Evolutionary conservation across 1,284 basidiomycete genomes (phyloP), one percentile per base, ranked within the genome.

Genomic region (Sanghuangporus weigelae): DNA sequence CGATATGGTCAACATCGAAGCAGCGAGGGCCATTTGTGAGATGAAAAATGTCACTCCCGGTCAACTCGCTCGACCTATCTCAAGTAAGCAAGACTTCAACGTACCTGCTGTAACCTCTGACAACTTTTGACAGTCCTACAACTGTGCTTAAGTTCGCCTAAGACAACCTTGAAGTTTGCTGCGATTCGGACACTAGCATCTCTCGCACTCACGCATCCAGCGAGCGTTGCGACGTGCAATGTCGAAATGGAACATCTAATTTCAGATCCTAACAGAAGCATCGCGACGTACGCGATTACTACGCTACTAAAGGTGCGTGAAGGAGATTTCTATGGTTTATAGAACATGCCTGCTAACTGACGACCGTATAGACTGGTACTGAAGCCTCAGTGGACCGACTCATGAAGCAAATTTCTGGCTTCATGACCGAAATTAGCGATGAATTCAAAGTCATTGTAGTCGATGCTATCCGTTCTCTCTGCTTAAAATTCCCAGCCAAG

Each of bases 401-500:
- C 68, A 99, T 99, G 90, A 99, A 99, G 77, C 96, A 99, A 78
- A 99, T 99, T 73, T 93, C 94, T 59, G 91, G 94, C 56, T 99
- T 99, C 82, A 98, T 99, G 96, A 86, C 91, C 68, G 97, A 99
- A 76, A 99, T 99, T 77, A 96, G 93, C 69, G 97, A 99, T 76
- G 97, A 99, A 78, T 99, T 99, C 86, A 99, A 99, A 82, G 95
- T 99, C 73, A 97, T 99, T 76, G 97, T 99, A 61, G 96, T 99
- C 67, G 95, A 98, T 68, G 97, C 97, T 58, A 97, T 99, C 73
- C 93, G 97, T 62, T 95, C 96, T 16, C 86, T 99, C 51, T 98
- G 96, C 78, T 88, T 99, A 79, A 99, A 99, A 78, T 99, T 99
- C 84, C 97, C 97, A 0, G 79, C 89, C 55, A 99, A 99, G 80